Evolutionary conservation across 345 rosid genomes (phyloP).

Genomic region (Populus ilicifolia): DNA sequence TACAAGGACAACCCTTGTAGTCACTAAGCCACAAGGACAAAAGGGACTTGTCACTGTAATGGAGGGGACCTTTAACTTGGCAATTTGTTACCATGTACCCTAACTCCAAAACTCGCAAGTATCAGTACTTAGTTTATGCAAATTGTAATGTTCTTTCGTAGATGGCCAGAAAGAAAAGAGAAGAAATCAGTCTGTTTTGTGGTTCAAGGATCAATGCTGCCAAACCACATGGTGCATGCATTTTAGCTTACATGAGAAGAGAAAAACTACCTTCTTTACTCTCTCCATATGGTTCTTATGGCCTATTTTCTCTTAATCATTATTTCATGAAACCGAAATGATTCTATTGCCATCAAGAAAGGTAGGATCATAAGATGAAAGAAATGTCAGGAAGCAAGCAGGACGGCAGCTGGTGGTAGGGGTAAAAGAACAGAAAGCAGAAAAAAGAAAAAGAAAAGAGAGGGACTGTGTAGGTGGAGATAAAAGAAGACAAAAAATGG

Average conservation of each 20-base stretch:
- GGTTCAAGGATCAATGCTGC: neutral
- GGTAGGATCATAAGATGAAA: neutral
- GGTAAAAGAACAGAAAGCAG: neutral
- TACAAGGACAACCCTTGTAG: slow-evolving; percentile 27
- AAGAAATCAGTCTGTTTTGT: neutral
- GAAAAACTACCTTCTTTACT: neutral
- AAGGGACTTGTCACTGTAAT: slow-evolving; percentile 16
- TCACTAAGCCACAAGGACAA: slow-evolving; percentile 6
- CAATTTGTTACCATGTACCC: neutral
- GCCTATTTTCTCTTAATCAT: slow-evolving; percentile 1
- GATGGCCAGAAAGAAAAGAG: too few species aligned
- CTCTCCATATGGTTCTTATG: neutral
- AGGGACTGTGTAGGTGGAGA: neutral
- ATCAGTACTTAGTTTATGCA: neutral
- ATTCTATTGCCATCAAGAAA: neutral
- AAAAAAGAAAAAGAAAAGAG: neutral
- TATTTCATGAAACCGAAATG: neutral
- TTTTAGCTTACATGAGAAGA: too few species aligned
- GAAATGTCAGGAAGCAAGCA: neutral
- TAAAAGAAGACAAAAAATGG: neutral
- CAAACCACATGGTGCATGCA: neutral
- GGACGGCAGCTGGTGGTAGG: neutral
- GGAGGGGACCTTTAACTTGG: slow-evolving; percentile 13
- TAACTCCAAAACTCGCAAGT: neutral
- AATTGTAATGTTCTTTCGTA: neutral